Evolutionary conservation across 2,329 filamentous ascomycete species (phyloP).

Genomic region (Aspergillus intermedius): DNA sequence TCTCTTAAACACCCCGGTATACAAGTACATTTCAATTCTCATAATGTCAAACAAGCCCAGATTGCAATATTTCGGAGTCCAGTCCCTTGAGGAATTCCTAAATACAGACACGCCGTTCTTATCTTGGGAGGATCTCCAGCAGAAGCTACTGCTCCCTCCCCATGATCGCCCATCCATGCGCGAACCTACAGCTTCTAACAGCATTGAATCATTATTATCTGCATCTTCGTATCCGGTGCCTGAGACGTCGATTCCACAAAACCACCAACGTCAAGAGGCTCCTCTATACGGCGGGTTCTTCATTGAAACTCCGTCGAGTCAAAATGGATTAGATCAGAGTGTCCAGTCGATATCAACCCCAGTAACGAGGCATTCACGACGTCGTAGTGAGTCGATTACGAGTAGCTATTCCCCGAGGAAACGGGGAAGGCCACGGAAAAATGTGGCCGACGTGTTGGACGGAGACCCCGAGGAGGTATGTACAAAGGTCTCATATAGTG

Average conservation of each 20-base stretch:
- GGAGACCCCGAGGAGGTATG: neutral
- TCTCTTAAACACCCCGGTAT: no score
- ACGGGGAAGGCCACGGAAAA: neutral
- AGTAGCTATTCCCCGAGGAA: neutral
- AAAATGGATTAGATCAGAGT: neutral
- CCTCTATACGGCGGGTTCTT: neutral
- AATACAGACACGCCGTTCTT: neutral
- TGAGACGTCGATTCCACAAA: neutral
- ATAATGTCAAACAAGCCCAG: no score
- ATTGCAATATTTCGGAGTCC: no score
- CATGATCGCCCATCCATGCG: neutral
- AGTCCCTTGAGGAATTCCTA: neutral
- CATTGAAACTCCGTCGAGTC: neutral
- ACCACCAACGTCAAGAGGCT: neutral
- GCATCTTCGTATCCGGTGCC: neutral
- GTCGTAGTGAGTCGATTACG: neutral
- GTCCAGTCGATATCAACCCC: neutral
- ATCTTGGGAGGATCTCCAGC: neutral
- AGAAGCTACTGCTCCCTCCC: neutral
- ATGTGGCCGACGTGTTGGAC: neutral
- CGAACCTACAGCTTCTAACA: neutral
- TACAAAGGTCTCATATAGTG: neutral
- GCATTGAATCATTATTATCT: neutral
- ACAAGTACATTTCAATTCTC: no score
- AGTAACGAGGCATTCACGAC: neutral